phyloP scores from a whole-genome alignment of 805 yeast genomes.

The Candida fluviatilis region DNA sequence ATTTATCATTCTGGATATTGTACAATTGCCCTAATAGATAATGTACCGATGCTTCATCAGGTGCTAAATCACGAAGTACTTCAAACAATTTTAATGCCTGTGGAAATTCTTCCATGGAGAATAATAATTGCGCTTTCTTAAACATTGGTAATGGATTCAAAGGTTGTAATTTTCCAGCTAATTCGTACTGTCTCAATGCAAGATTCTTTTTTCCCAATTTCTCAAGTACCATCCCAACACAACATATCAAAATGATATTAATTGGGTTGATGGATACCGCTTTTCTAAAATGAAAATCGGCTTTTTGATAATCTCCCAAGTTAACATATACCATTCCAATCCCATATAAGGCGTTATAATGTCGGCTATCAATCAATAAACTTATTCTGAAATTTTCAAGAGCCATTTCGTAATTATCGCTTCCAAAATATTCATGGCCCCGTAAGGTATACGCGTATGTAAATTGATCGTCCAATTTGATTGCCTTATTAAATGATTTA shows the following conservation, averaged over 20 bases:
- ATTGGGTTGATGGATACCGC: slow-evolving; percentile 88
- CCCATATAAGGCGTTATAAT: slow-evolving; percentile 94
- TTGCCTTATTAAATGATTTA: slow-evolving; percentile 78
- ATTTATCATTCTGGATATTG: slow-evolving; percentile 67
- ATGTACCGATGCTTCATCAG: slow-evolving; percentile 94
- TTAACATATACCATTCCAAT: slow-evolving; percentile 90
- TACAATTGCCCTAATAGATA: slow-evolving; percentile 83
- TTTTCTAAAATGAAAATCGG: slow-evolving; percentile 81
- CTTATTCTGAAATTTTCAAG: slow-evolving; percentile 78
- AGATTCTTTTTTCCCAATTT: slow-evolving; percentile 61
- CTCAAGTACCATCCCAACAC: slow-evolving; percentile 91
- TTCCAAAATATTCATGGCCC: slow-evolving; percentile 88
- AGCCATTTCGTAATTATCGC: slow-evolving; percentile 89
- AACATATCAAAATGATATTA: slow-evolving; percentile 83
- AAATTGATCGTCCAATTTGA: slow-evolving; percentile 60
- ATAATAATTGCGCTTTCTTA: slow-evolving; percentile 80
- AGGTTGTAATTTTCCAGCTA: slow-evolving; percentile 84
- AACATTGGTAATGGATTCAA: slow-evolving; percentile 80
- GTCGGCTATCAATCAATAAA: slow-evolving; percentile 69
- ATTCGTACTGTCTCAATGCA: slow-evolving; percentile 77
- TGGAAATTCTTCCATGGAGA: slow-evolving; percentile 64
- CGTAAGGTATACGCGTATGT: slow-evolving; percentile 89
- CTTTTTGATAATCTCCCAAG: slow-evolving; percentile 76
- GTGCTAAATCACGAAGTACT: slow-evolving; percentile 68
- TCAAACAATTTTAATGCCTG: slow-evolving; percentile 76